Conservation (phyloP, 1,284 basidiomycete genomes). For the Ceratobasidium sp. region DNA sequence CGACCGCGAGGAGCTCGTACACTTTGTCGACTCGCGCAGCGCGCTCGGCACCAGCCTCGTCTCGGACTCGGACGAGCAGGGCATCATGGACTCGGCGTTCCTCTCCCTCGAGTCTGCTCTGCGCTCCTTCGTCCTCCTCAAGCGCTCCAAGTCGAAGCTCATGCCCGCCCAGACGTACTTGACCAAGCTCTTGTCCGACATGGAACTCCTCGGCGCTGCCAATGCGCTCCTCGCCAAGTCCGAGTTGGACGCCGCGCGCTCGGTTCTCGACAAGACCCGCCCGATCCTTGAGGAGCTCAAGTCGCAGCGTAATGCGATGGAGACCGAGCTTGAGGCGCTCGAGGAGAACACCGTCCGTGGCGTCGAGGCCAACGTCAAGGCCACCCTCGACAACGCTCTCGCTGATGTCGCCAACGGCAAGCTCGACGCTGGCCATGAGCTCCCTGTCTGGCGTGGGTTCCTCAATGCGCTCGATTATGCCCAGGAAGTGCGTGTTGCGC, state of each 20-base stretch:
- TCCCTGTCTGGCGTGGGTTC: constrained; percentile 91
- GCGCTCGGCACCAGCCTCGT: constrained; percentile 63
- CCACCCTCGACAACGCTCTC: constrained; percentile 75
- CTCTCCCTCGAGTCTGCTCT: constrained; percentile 91
- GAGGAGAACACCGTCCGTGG: constrained; percentile 80
- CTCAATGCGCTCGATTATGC: constrained; percentile 91
- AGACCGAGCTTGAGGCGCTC: constrained; percentile 79
- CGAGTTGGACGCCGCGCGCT: constrained; percentile 80
- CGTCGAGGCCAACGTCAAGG: constrained; percentile 67
- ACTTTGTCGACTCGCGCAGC: constrained; percentile 94
- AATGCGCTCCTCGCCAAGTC: constrained; percentile 87
- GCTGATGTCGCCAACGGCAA: constrained; percentile 82
- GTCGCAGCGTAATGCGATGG: constrained; percentile 75
- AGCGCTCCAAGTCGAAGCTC: constrained; percentile 95
- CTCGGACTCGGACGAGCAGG: constrained; percentile 50
- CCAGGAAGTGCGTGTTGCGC: constrained; percentile 78
- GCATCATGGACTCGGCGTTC: constrained; percentile 66
- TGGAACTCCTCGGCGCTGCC: constrained; percentile 86
- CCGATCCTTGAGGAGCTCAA: constrained; percentile 92
- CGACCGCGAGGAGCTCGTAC: constrained; percentile 92
- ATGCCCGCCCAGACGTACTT: constrained; percentile 96
- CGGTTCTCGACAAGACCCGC: constrained; percentile 74
- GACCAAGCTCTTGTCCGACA: constrained; percentile 86
- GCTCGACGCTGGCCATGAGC: constrained; percentile 56
- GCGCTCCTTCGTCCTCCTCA: constrained; percentile 94